A percentile compares a stretch with the other conserved stretches of the same genome.
Evolutionary conservation across 2,329 filamentous ascomycete genomes (phyloP).

Genomic region (Ceratocystis albifundus): DNA sequence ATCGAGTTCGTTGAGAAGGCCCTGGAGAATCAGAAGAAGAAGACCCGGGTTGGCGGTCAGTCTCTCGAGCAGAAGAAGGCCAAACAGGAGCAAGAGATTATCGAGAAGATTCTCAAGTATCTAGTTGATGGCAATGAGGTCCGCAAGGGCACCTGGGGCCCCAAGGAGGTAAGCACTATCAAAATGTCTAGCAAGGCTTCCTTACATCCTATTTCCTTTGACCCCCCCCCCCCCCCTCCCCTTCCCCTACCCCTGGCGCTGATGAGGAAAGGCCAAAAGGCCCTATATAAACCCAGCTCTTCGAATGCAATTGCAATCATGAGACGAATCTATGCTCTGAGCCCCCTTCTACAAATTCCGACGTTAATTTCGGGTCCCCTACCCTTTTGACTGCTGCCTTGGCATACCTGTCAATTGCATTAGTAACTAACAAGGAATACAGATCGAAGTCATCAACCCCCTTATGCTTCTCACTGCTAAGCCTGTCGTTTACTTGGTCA

Average conservation of each 20-base stretch:
- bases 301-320: conserved; percentile 62
- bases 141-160: conserved; percentile 74
- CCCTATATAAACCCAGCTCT: conserved; percentile 91
- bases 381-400: background rate
- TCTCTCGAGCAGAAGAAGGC: conserved; percentile 96
- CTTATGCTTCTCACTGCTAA: conserved; percentile 92
- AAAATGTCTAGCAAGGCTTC: conserved; percentile 2
- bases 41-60: conserved; percentile 87
- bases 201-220: background rate
- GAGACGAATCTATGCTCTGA: conserved; percentile 23
- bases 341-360: conserved; percentile 30
- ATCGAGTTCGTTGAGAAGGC: conserved; percentile 98
- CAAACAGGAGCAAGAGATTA: conserved; percentile 83
- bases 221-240: conserved; percentile 24
- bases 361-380: conserved; percentile 5
- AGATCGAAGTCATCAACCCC: conserved; percentile 97
- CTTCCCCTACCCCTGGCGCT: conserved; percentile 24
- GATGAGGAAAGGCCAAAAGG: conserved; percentile 24
- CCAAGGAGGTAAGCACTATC: conserved; percentile 74
- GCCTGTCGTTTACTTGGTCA: conserved; percentile 93
- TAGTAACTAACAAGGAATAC: conserved; percentile 35
- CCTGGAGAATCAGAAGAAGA: conserved; percentile 82
- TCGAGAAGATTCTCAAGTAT: conserved; percentile 76
- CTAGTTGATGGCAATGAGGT: conserved; percentile 86
- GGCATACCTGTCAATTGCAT: background rate